Evolutionary conservation across 345 rosid species (phyloP).

Genomic region (Trapa incisa): DNA sequence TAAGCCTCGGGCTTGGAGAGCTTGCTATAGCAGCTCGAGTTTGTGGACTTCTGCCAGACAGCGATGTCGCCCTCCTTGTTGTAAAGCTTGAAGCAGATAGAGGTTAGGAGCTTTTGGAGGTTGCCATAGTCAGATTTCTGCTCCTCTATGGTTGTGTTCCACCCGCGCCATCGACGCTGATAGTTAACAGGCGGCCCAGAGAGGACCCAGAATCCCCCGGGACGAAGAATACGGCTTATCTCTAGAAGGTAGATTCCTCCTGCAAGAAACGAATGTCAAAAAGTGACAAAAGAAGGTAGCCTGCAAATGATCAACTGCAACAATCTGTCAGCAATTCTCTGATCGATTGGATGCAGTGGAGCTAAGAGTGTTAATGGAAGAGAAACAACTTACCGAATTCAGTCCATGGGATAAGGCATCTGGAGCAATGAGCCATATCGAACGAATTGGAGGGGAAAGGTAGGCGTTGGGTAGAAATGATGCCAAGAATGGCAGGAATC

Average conservation of each 20-base stretch:
- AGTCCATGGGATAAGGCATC: slow-evolving; percentile 99
- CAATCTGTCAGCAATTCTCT: neutral
- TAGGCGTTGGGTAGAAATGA: slow-evolving; percentile 92
- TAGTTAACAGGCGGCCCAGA: slow-evolving; percentile 98
- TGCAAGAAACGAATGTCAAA: slow-evolving; percentile 13
- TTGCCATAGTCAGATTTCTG: slow-evolving; percentile 76
- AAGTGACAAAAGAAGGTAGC: too few relatives aligned
- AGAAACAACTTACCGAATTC: slow-evolving; percentile 61
- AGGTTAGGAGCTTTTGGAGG: slow-evolving; percentile 58
- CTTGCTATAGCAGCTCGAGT: slow-evolving; percentile 51
- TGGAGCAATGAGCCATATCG: slow-evolving; percentile 99
- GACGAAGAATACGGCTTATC: slow-evolving; percentile 81
- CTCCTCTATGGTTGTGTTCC: slow-evolving; percentile 94
- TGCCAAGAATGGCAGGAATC: slow-evolving; percentile 92
- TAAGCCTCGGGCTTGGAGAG: slow-evolving; percentile 55
- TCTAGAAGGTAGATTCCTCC: slow-evolving; percentile 95
- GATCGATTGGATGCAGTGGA: neutral
- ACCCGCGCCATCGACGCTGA: slow-evolving; percentile 81
- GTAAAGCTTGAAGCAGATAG: slow-evolving; percentile 88
- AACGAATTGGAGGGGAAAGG: slow-evolving; percentile 92
- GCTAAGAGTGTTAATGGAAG: too few relatives aligned
- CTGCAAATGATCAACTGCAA: neutral
- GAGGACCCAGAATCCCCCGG: slow-evolving; percentile 97
- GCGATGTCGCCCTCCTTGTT: slow-evolving; percentile 84
- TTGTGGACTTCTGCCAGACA: slow-evolving; percentile 86